These are phyloP conservation scores for Mycena polygramma DNA, from an alignment of 768 basidiomycete species.

Conservation along the genomic window DNA sequence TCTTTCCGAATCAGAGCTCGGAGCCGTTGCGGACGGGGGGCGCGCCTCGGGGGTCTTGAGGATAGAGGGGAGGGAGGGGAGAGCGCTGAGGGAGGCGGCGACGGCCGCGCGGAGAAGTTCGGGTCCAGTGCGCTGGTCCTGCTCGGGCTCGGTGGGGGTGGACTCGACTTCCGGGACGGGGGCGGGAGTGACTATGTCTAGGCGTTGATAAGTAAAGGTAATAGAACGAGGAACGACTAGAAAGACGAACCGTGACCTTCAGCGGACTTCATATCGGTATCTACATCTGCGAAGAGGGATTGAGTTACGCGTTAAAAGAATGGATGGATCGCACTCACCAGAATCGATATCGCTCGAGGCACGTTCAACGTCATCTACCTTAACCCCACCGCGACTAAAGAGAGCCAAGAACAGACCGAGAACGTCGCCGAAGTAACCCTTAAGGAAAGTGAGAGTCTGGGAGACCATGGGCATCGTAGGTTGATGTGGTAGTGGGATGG, in stretches of 20 bases:
- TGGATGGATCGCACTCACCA: background rate
- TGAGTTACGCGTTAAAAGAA: background rate
- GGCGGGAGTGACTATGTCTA: background rate
- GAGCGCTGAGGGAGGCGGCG: background rate
- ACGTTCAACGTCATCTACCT: background rate
- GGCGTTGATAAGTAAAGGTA: background rate
- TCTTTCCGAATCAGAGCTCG: background rate
- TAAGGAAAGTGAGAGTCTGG: constrained; percentile 16
- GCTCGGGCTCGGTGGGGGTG: background rate
- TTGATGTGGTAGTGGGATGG: constrained; percentile 6
- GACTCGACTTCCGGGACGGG: background rate
- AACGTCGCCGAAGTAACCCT: constrained; percentile 12
- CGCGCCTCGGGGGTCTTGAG: constrained; percentile 11
- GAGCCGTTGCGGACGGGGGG: background rate
- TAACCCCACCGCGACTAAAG: background rate
- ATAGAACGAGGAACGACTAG: background rate
- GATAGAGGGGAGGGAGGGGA: constrained; percentile 27
- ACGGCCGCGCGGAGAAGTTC: constrained; percentile 11
- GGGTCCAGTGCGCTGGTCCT: background rate
- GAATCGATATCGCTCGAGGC: background rate
- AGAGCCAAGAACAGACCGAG: constrained; percentile 4
- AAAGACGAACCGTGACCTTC: background rate
- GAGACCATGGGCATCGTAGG: constrained; percentile 9
- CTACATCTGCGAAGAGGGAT: background rate
- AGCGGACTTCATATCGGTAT: background rate